These are phyloP conservation scores for Coemansia sp. DNA, from an alignment of 192 early-diverging fungal species.

Conservation along the genomic window DNA sequence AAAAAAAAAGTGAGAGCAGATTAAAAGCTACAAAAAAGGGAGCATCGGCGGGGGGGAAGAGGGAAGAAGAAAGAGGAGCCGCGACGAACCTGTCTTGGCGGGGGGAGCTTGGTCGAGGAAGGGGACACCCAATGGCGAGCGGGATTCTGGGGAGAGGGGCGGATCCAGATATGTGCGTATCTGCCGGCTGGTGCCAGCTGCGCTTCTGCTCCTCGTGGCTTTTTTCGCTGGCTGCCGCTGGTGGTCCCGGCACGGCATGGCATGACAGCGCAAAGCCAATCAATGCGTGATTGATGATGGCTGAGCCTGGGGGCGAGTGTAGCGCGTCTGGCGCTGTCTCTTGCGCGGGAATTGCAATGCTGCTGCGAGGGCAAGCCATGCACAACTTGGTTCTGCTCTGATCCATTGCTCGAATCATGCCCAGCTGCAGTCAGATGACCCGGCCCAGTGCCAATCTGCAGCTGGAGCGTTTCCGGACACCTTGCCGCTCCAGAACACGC, in stretches of 20 bases:
- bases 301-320: too few relatives aligned
- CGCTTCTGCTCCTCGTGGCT: slow-evolving; percentile 12
- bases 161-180: slow-evolving; percentile 6
- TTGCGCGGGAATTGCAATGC: too few relatives aligned
- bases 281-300: slow-evolving; percentile 3
- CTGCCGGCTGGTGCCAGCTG: slow-evolving; percentile 1
- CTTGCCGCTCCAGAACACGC: slow-evolving; percentile 1
- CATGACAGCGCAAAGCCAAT: background rate
- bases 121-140: background rate
- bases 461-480: slow-evolving; percentile 3
- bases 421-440: slow-evolving; percentile 35
- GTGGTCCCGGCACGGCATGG: too few relatives aligned
- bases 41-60: background rate
- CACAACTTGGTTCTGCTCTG: slow-evolving; percentile 15
- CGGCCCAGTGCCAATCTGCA: slow-evolving; percentile 28
- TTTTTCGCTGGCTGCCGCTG: background rate
- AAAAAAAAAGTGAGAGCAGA: slow-evolving; percentile 10
- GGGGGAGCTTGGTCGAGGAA: background rate
- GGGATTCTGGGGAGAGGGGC: slow-evolving; percentile 8
- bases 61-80: slow-evolving; percentile 9
- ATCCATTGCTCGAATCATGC: slow-evolving; percentile 31
- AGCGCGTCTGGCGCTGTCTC: too few relatives aligned
- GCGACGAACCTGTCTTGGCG: background rate
- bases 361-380: background rate
- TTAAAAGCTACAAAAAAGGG: slow-evolving; percentile 8